Evolutionary conservation across 306 rosid species (phyloP).

Genomic region (Adenanthera pavonina): DNA sequence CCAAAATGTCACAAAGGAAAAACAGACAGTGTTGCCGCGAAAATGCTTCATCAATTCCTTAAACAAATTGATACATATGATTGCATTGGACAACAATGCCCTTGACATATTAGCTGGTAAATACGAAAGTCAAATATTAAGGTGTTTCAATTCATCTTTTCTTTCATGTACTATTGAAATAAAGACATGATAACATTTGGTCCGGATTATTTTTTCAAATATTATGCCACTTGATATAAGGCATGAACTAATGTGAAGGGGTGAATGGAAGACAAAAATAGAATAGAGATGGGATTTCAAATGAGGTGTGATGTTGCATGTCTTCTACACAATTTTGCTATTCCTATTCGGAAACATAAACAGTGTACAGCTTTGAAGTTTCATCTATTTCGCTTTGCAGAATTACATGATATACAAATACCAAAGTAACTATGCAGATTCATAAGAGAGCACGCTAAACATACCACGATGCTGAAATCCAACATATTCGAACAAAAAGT

Average conservation of each 20-base stretch:
- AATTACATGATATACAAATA: constrained; percentile 40
- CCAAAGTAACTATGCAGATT: constrained; percentile 17
- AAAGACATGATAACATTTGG: no score
- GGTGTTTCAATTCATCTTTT: no score
- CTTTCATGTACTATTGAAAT: no score
- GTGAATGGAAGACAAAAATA: neutral
- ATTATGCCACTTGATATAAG: no score
- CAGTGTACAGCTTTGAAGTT: constrained; percentile 35
- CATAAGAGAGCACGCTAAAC: constrained; percentile 15
- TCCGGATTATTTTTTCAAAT: no score
- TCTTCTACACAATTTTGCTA: constrained; percentile 25
- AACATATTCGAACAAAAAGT: constrained; percentile 14
- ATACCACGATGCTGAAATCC: constrained; percentile 9
- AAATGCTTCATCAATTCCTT: no score
- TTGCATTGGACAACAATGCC: neutral
- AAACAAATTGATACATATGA: neutral
- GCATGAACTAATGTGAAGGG: neutral
- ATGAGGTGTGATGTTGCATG: neutral
- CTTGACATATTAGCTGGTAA: no score
- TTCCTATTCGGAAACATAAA: constrained; percentile 8
- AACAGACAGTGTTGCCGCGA: neutral
- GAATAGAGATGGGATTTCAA: neutral
- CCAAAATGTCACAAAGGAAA: neutral
- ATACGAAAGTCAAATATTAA: no score
- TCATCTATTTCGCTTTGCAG: constrained; percentile 23